Conservation (phyloP, 2,329 filamentous ascomycete species). For the Fusarium nelsonii region DNA sequence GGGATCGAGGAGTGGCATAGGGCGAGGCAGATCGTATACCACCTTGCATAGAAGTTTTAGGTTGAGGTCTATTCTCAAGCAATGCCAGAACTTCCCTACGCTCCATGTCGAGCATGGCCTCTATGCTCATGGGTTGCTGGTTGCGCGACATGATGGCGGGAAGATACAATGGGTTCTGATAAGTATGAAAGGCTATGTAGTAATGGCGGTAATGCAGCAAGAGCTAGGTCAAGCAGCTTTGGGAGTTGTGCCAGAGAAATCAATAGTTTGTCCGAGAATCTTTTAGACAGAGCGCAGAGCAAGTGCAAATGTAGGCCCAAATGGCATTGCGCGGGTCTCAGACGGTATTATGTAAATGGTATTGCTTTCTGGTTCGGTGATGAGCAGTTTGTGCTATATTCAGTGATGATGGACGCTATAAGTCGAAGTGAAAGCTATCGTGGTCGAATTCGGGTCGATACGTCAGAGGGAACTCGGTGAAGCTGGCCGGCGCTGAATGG, state of each 20-base stretch:
- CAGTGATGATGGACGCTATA: neutral
- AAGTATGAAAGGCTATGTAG: neutral
- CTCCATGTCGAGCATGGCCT: slow-evolving; percentile 82
- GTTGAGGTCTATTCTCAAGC: slow-evolving; percentile 65
- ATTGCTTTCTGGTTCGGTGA: slow-evolving; percentile 19
- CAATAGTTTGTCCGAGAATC: slow-evolving; percentile 23
- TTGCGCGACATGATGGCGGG: slow-evolving; percentile 52
- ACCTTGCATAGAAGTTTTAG: slow-evolving; percentile 45
- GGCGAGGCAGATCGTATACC: slow-evolving; percentile 65
- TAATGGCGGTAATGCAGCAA: slow-evolving; percentile 4
- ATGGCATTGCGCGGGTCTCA: slow-evolving; percentile 36
- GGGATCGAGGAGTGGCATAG: slow-evolving; percentile 70
- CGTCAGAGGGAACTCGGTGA: slow-evolving; percentile 40
- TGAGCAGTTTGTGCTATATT: neutral
- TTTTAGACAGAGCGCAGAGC: slow-evolving; percentile 11
- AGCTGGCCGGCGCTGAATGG: slow-evolving; percentile 25
- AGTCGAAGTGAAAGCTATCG: slow-evolving; percentile 19
- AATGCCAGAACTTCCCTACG: slow-evolving; percentile 78
- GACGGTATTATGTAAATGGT: slow-evolving; percentile 1
- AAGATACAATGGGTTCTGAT: neutral
- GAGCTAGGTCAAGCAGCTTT: slow-evolving; percentile 6
- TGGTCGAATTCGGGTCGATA: slow-evolving; percentile 27
- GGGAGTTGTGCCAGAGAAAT: slow-evolving; percentile 22
- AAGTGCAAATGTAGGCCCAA: slow-evolving; percentile 25
- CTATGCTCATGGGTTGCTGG: slow-evolving; percentile 75